A percentile compares a stretch with the other conserved stretches of the same genome.
phyloP scores from a whole-genome alignment of 2,329 filamentous ascomycete genomes.

The Magnaporthiopsis poae region DNA sequence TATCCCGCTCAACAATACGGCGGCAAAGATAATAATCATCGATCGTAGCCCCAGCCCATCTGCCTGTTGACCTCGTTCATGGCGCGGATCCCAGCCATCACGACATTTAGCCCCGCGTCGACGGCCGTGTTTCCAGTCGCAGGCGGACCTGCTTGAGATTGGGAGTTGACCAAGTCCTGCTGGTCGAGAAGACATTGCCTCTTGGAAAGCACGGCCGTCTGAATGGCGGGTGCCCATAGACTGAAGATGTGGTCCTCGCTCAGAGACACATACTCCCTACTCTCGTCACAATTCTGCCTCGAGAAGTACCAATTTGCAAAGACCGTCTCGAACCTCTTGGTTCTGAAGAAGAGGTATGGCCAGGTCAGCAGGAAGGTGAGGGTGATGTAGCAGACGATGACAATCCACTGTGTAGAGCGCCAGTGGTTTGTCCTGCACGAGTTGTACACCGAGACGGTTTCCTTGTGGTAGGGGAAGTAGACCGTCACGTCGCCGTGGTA shows the following conservation, averaged over 20 bases:
- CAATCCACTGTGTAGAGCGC: constrained; percentile 54
- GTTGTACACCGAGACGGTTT: constrained; percentile 53
- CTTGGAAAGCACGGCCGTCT: constrained; percentile 47
- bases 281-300: constrained; percentile 19
- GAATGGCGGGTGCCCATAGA: constrained; percentile 52
- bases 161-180: constrained; percentile 40
- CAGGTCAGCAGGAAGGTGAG: constrained; percentile 61
- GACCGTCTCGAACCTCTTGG: constrained; percentile 56
- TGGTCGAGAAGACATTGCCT: constrained; percentile 47
- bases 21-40: constrained; percentile 3
- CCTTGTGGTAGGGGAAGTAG: constrained; percentile 48
- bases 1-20: neutral
- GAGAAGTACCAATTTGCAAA: constrained; percentile 52
- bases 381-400: constrained; percentile 55
- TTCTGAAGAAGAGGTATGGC: constrained; percentile 59
- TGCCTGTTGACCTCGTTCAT: constrained; percentile 44
- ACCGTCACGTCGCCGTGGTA: constrained; percentile 55
- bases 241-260: constrained; percentile 53
- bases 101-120: constrained; percentile 29
- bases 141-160: constrained; percentile 23
- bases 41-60: constrained; percentile 40
- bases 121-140: constrained; percentile 29
- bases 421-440: constrained; percentile 52
- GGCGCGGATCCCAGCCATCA: constrained; percentile 39
- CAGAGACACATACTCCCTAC: constrained; percentile 41